These are phyloP conservation scores for Eucalyptus albens DNA, from an alignment of 345 rosid species.

Conservation along the genomic window DNA sequence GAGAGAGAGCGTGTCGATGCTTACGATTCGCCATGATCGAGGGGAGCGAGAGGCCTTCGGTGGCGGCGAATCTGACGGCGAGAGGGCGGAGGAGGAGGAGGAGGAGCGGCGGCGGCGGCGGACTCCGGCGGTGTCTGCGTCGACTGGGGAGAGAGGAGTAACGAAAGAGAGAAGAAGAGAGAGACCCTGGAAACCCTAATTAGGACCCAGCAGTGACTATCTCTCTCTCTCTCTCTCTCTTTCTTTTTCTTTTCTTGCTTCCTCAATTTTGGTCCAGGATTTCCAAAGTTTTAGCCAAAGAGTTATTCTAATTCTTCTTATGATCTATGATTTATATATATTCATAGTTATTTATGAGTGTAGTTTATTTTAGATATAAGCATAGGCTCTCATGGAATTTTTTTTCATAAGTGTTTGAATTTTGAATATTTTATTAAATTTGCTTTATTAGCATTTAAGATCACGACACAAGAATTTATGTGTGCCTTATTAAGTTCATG, in stretches of 20 bases:
- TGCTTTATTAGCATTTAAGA: background rate
- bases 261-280: background rate
- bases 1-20: background rate
- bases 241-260: background rate
- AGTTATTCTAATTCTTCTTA: background rate
- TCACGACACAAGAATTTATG: fast-evolving
- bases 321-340: background rate
- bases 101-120: background rate
- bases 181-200: background rate
- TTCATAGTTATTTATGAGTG: background rate
- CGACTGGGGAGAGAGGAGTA: background rate
- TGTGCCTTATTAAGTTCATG: background rate
- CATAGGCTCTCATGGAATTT: background rate
- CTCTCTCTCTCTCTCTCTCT: background rate
- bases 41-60: background rate
- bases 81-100: background rate
- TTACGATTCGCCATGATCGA: background rate
- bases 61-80: background rate
- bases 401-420: background rate
- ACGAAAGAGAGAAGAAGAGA: background rate
- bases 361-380: background rate
- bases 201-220: background rate
- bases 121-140: background rate
- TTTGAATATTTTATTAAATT: background rate
- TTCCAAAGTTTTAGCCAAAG: background rate